Evolutionary conservation across 805 yeast genomes (phyloP).

Genomic region (Candida piceae): DNA sequence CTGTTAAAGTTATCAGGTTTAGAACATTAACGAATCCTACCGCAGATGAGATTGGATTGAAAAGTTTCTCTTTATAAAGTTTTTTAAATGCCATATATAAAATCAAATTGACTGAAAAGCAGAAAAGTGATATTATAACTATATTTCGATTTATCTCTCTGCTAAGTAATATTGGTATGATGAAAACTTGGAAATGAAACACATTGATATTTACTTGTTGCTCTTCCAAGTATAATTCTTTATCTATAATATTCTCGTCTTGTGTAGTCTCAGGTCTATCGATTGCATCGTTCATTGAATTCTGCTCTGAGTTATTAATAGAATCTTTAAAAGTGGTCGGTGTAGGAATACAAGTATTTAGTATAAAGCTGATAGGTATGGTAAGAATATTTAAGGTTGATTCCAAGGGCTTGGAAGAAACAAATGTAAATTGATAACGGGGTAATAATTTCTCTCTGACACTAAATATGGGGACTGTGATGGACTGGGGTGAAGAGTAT

Average conservation of each 20-base stretch:
- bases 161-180: conserved; percentile 14
- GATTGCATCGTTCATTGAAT: neutral
- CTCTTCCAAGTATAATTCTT: conserved; percentile 11
- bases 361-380: conserved; percentile 22
- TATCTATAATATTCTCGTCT: neutral
- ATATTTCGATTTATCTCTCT: neutral
- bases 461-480: conserved; percentile 3
- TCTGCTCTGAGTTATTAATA: neutral
- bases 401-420: conserved; percentile 15
- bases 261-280: neutral
- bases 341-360: conserved; percentile 25
- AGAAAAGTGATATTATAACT: conserved; percentile 1
- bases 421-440: conserved; percentile 5
- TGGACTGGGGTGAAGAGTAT: conserved; percentile 1
- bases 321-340: conserved; percentile 18
- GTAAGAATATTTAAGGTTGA: conserved; percentile 19
- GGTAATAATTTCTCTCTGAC: conserved; percentile 12
- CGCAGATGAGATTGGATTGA: conserved; percentile 19
- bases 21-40: conserved; percentile 28
- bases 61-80: conserved; percentile 9
- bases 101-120: conserved; percentile 2
- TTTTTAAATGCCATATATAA: neutral
- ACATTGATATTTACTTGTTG: conserved; percentile 17
- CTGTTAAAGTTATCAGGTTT: conserved; percentile 25
- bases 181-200: conserved; percentile 27